Percentiles rank a stretch among this genome's conserved stretches.
phyloP scores from a whole-genome alignment of 495 filamentous ascomycete species.

The Hypomontagnella monticulosa region DNA sequence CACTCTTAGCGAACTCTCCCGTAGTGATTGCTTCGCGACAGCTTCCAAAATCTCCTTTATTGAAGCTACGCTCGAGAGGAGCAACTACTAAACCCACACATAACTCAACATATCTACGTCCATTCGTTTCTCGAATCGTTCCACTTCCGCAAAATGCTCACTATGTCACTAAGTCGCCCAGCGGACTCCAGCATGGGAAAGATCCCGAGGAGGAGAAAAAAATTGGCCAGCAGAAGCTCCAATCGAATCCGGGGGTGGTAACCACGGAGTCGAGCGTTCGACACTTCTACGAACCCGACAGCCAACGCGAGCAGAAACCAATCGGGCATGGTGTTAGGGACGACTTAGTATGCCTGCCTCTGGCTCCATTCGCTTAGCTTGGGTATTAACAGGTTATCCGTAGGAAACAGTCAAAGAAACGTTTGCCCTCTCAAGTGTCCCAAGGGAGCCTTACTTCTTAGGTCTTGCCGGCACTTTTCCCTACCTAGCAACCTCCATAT shows the following conservation, averaged over 20 bases:
- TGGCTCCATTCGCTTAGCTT: background rate
- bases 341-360: constrained; percentile 73
- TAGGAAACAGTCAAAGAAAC: constrained; percentile 89
- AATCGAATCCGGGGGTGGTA: constrained; percentile 66
- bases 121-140: constrained; percentile 19
- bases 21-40: constrained; percentile 30
- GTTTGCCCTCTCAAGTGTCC: constrained; percentile 79
- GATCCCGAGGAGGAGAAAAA: constrained; percentile 64
- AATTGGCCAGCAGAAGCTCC: constrained; percentile 59
- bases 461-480: constrained; percentile 91
- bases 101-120: background rate
- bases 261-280: constrained; percentile 65
- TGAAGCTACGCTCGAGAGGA: constrained; percentile 1
- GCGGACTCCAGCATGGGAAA: constrained; percentile 51
- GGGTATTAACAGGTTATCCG: constrained; percentile 5
- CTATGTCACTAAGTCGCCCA: constrained; percentile 42
- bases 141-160: constrained; percentile 36
- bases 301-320: constrained; percentile 53
- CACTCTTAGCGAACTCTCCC: constrained; percentile 41
- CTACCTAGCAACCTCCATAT: constrained; percentile 86
- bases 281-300: constrained; percentile 58
- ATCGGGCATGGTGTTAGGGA: constrained; percentile 73
- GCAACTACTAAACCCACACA: background rate
- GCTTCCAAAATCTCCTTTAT: constrained; percentile 18
- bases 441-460: constrained; percentile 79